A percentile compares a stretch with the other conserved stretches of the same genome.
These are phyloP conservation scores for Ascochyta rabiei DNA, from an alignment of 2,329 filamentous ascomycete species.

Conservation along the genomic window DNA sequence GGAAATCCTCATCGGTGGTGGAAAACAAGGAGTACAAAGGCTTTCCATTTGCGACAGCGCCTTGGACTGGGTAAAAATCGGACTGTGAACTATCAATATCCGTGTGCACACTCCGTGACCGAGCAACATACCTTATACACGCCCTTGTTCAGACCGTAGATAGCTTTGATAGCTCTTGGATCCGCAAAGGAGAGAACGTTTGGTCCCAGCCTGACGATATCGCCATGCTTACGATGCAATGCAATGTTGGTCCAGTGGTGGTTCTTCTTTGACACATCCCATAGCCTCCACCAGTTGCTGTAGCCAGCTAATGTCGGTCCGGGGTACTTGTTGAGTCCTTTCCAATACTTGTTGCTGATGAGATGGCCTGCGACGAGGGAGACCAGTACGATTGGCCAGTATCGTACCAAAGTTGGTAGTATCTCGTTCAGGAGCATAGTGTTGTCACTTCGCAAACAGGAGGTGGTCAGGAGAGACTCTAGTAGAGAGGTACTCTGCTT, in stretches of 20 bases:
- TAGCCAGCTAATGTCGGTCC: constrained; percentile 71
- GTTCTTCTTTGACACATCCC: constrained; percentile 68
- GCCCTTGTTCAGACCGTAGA: constrained; percentile 84
- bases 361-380: constrained; percentile 43
- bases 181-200: constrained; percentile 76
- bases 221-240: constrained; percentile 73
- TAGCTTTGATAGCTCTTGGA: constrained; percentile 73
- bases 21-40: constrained; percentile 76
- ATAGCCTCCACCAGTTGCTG: constrained; percentile 77
- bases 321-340: constrained; percentile 72
- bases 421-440: constrained; percentile 47
- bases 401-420: constrained; percentile 40
- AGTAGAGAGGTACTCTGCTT: not conserved
- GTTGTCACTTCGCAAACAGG: constrained; percentile 3
- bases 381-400: constrained; percentile 52
- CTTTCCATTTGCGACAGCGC: constrained; percentile 71
- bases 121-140: constrained; percentile 68
- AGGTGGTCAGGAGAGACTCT: not conserved
- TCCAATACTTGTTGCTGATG: constrained; percentile 55
- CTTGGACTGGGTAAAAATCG: constrained; percentile 80
- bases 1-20: constrained; percentile 75
- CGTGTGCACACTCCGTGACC: not conserved
- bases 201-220: constrained; percentile 76
- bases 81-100: constrained; percentile 58
- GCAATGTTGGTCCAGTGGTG: constrained; percentile 71